Base-by-base conservation (phyloP, 495 filamentous ascomycete genomes). In the Chaetomium cochliodes region DNA sequence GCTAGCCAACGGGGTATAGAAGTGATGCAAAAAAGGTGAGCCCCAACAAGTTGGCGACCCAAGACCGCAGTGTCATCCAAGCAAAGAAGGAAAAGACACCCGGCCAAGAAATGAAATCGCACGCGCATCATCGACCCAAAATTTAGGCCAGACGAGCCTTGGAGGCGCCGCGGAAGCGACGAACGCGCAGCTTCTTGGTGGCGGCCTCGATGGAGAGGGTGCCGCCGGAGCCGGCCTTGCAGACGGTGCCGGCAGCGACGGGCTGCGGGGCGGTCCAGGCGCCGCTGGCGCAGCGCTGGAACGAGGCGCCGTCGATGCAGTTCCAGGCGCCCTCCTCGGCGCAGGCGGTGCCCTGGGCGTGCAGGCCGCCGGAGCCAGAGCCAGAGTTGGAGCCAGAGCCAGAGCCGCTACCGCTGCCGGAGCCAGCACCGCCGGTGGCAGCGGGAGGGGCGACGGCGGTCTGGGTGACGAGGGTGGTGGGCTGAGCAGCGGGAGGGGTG, bases 261-360 rank as follows among this genome's bases (percentile, higher is more conserved):
- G 75, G 68, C 60, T 85, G 78, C 25, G 76, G 60, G 8, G 62
- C 69, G 12, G 85, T 82, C 88, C 88, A 90, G 39, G 72, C 60
- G 8, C 88, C 88, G 26, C 76, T 81, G 13, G 87, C 88, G 65
- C 88, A 91, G 65, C 87, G 81, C 73, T 86, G 84, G 79, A 84
- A 91, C 18, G 80, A 78, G 9, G 73, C 77, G 59, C 87, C 88
- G 30, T 70, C 77, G 41, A 89, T 79, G 72, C 88, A 91, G 77
- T 89, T 88, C 87, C 86, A 90, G 49, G 73, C 69, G 59, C 82
- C 83, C 69, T 87, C 84, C 49, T 73, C 52, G 26, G 70, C 76
- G 78, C 85, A 86, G 26, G 82, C 64, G 0, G 72, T 66, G 42
- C 81, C 78, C 8, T 69, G 64, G 1, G 72, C 55, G 46, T 73